Percentiles rank a stretch among this genome's conserved stretches.
Conservation (phyloP, 2,329 filamentous ascomycete species). For the Pseudocercospora musae region DNA sequence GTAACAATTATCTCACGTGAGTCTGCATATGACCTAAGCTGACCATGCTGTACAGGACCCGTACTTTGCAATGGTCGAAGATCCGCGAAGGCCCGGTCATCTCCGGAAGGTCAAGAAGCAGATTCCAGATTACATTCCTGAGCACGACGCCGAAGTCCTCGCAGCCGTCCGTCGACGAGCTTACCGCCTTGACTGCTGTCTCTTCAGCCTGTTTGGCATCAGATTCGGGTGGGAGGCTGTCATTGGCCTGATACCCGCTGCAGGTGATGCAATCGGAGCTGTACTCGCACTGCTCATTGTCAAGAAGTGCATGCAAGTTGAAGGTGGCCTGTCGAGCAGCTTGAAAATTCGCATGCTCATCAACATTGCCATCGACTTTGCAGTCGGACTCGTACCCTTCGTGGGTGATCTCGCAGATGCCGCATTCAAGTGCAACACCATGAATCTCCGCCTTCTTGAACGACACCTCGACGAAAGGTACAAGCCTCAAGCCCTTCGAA, state of each 20-base stretch:
- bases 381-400: constrained; percentile 70
- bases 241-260: constrained; percentile 76
- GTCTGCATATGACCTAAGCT: constrained; percentile 3
- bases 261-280: constrained; percentile 72
- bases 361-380: constrained; percentile 73
- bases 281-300: constrained; percentile 74
- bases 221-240: constrained; percentile 86
- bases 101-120: constrained; percentile 82
- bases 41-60: constrained; percentile 62
- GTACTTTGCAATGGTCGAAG: constrained; percentile 79
- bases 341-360: constrained; percentile 71
- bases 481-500: constrained; percentile 40
- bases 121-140: constrained; percentile 75
- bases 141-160: constrained; percentile 76
- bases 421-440: constrained; percentile 70
- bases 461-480: constrained; percentile 66
- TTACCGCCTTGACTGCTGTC: constrained; percentile 77
- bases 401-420: constrained; percentile 74
- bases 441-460: constrained; percentile 69
- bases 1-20: no score
- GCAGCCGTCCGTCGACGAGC: constrained; percentile 82
- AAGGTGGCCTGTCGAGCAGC: constrained; percentile 66
- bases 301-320: constrained; percentile 66
- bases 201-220: constrained; percentile 78
- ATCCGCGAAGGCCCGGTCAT: constrained; percentile 69